These are phyloP conservation scores for Aspergillus ochraceus DNA, from an alignment of 2,329 filamentous ascomycete genomes.

Conservation along the genomic window DNA sequence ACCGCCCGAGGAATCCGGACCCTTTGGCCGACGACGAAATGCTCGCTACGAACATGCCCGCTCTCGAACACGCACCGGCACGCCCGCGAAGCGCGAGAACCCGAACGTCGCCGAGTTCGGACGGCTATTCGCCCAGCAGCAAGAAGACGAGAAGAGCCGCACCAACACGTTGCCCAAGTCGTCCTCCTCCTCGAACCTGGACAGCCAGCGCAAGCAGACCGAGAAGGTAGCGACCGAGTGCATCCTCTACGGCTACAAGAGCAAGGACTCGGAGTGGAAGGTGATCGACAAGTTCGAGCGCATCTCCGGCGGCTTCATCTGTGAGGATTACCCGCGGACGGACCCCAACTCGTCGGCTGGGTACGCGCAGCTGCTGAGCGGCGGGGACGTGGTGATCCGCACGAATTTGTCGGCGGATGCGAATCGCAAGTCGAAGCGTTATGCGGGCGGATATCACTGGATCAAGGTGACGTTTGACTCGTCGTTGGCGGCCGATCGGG, in stretches of 20 bases:
- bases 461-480: conserved; percentile 84
- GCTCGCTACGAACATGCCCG: conserved; percentile 44
- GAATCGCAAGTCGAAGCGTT: conserved; percentile 74
- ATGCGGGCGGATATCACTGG: conserved; percentile 86
- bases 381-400: conserved; percentile 69
- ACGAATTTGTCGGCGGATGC: conserved; percentile 70
- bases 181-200: conserved; percentile 42
- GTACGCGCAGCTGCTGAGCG: conserved; percentile 71
- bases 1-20: conserved; percentile 60
- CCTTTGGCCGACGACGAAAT: conserved; percentile 58
- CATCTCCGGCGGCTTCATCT: conserved; percentile 75
- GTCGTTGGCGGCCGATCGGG: conserved; percentile 67
- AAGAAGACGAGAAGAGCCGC: conserved; percentile 42
- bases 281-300: conserved; percentile 86
- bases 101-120: conserved; percentile 50
- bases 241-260: conserved; percentile 79
- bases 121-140: conserved; percentile 46
- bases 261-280: conserved; percentile 70
- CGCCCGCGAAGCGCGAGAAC: conserved; percentile 60
- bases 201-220: conserved; percentile 37
- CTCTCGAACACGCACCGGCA: conserved; percentile 59
- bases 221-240: conserved; percentile 70
- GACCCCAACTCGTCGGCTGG: conserved; percentile 70
- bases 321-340: conserved; percentile 88
- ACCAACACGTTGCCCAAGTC: conserved; percentile 37